These are phyloP conservation scores for Populus hybrid DNA, from an alignment of 441 rosid species.

Conservation along the genomic window DNA sequence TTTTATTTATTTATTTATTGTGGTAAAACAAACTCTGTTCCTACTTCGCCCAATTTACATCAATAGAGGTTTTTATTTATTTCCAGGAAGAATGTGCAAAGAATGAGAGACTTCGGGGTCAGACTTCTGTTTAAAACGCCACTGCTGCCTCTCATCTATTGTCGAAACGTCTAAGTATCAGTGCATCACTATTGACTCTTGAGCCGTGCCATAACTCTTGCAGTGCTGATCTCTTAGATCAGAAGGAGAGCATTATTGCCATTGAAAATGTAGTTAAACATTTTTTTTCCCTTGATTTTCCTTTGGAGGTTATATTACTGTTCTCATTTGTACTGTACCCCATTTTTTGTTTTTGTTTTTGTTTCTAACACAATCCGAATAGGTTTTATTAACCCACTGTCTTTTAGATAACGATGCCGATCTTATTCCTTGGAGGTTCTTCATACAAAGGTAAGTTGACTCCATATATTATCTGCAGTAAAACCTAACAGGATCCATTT, in stretches of 20 bases:
- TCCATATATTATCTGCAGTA: neutral
- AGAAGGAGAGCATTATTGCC: neutral
- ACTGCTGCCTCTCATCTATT: neutral
- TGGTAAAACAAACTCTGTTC: neutral
- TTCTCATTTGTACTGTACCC: neutral
- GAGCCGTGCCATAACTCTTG: neutral
- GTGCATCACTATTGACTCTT: neutral
- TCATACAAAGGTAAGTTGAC: neutral
- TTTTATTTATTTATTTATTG: neutral
- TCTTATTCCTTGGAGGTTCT: neutral
- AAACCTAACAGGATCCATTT: neutral
- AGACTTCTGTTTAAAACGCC: slow-evolving; percentile 20
- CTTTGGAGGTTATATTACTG: neutral
- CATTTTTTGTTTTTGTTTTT: no score
- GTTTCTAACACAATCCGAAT: neutral
- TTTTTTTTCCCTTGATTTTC: neutral
- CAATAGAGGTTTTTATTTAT: slow-evolving; percentile 14
- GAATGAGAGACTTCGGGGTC: slow-evolving; percentile 47
- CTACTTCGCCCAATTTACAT: neutral
- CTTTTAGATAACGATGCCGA: neutral
- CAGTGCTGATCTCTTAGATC: neutral
- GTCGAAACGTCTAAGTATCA: neutral
- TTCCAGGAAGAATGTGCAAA: slow-evolving; percentile 59
- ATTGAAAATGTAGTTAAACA: neutral
- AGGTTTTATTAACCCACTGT: neutral